Conservation (phyloP, 768 basidiomycete species). For the Lentinula edodes region DNA sequence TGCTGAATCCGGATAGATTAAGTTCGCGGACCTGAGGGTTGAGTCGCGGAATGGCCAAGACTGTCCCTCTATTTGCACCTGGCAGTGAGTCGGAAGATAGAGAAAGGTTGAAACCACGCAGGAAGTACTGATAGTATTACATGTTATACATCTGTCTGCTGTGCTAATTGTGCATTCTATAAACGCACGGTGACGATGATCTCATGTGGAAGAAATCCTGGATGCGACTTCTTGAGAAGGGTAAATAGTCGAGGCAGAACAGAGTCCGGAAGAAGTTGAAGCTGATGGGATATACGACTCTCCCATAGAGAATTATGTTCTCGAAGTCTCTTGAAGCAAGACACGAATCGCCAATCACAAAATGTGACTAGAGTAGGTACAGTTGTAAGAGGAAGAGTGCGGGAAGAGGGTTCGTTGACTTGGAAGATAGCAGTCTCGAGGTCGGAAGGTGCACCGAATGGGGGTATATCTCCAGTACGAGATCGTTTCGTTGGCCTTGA, state of each 20-base stretch:
- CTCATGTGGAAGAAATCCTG: slow-evolving; percentile 46
- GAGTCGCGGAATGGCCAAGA: slow-evolving; percentile 36
- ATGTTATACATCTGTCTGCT: background rate
- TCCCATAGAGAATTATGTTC: slow-evolving; percentile 34
- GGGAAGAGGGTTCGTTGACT: slow-evolving; percentile 39
- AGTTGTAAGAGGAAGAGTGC: slow-evolving; percentile 25
- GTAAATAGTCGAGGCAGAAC: slow-evolving; percentile 46
- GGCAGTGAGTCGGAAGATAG: slow-evolving; percentile 41
- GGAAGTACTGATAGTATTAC: slow-evolving; percentile 39
- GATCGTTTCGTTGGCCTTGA: slow-evolving; percentile 21
- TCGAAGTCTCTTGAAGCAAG: slow-evolving; percentile 35
- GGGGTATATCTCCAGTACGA: slow-evolving; percentile 10
- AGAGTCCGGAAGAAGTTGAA: slow-evolving; percentile 47
- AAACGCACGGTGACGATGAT: slow-evolving; percentile 49
- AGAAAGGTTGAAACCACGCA: slow-evolving; percentile 45
- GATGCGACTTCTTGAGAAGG: slow-evolving; percentile 42
- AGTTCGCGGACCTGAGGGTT: slow-evolving; percentile 38
- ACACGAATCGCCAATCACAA: slow-evolving; percentile 48
- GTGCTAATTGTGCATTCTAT: background rate
- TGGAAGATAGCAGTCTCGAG: slow-evolving; percentile 22
- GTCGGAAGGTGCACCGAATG: slow-evolving; percentile 37
- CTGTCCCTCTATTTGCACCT: slow-evolving; percentile 45
- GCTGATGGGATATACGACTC: slow-evolving; percentile 23
- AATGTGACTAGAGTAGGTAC: slow-evolving; percentile 43
- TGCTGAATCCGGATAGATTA: slow-evolving; percentile 44